Evolutionary conservation across 768 basidiomycete genomes (phyloP).

Genomic region (Plicaturopsis crispa): DNA sequence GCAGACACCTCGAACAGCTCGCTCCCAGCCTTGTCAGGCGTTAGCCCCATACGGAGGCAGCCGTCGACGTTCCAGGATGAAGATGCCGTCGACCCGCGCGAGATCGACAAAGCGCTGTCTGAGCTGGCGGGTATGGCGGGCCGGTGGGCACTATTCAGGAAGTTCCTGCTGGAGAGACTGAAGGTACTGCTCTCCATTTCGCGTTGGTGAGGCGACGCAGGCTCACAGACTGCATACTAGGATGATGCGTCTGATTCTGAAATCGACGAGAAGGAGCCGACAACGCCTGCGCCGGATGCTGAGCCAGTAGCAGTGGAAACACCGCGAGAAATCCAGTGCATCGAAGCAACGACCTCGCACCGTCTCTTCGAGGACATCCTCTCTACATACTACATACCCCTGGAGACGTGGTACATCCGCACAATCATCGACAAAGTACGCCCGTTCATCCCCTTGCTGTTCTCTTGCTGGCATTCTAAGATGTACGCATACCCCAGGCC

Average conservation of each 20-base stretch:
- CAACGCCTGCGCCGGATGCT: slow-evolving; percentile 3
- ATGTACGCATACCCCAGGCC: slow-evolving; percentile 42
- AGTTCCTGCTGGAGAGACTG: slow-evolving; percentile 74
- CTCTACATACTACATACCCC: slow-evolving; percentile 70
- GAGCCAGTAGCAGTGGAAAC: no score
- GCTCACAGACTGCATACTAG: slow-evolving; percentile 10
- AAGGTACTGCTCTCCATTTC: slow-evolving; percentile 33
- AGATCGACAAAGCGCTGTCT: slow-evolving; percentile 85
- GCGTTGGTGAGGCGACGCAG: not conserved
- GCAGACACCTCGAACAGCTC: slow-evolving; percentile 34
- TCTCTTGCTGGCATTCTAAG: not conserved
- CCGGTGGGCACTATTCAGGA: slow-evolving; percentile 85
- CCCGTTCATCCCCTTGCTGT: not conserved
- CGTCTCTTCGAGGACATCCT: slow-evolving; percentile 60
- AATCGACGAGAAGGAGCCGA: slow-evolving; percentile 9
- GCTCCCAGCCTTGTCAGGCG: slow-evolving; percentile 21
- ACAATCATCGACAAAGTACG: slow-evolving; percentile 82
- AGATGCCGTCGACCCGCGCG: slow-evolving; percentile 68
- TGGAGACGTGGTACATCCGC: slow-evolving; percentile 90
- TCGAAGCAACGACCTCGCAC: slow-evolving; percentile 49
- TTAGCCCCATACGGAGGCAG: slow-evolving; percentile 24
- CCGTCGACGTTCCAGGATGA: slow-evolving; percentile 36
- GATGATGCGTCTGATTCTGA: slow-evolving; percentile 13
- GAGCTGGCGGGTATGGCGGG: slow-evolving; percentile 88
- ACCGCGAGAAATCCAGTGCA: slow-evolving; percentile 14